phyloP scores from a whole-genome alignment of 495 filamentous ascomycete genomes.

The Tuber aestivum region DNA sequence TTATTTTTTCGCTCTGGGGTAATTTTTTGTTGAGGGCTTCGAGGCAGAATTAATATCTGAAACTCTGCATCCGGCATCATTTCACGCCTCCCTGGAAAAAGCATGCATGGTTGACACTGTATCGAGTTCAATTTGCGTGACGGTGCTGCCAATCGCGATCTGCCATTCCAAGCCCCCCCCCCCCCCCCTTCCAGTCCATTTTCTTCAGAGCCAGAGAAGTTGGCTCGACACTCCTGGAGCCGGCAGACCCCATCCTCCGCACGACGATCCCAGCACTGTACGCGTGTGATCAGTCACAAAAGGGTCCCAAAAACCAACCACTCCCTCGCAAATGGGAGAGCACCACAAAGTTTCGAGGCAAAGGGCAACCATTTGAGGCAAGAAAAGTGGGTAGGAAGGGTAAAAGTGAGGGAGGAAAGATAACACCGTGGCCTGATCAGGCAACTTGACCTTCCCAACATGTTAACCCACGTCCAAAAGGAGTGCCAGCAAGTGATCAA shows the following conservation, averaged over 20 bases:
- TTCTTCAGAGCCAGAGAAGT: background rate
- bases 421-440: background rate
- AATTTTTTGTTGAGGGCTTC: background rate
- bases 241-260: constrained; percentile 14
- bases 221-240: background rate
- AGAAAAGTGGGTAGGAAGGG: background rate
- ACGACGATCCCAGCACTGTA: constrained; percentile 25
- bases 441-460: background rate
- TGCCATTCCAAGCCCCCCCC: background rate
- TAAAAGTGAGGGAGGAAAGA: background rate
- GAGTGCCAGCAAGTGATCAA: background rate
- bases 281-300: constrained; percentile 35
- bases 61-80: background rate
- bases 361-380: background rate
- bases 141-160: constrained; percentile 2
- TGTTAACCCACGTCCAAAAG: background rate
- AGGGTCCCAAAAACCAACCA: constrained; percentile 36
- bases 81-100: background rate
- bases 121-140: background rate
- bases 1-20: background rate
- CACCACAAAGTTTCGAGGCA: background rate
- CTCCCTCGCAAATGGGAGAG: background rate
- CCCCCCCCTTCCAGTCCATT: background rate
- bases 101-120: background rate
- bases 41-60: background rate